These are phyloP conservation scores for Buxus sempervirens DNA, from an alignment of 164 flowering plant genomes.

Conservation along the genomic window DNA sequence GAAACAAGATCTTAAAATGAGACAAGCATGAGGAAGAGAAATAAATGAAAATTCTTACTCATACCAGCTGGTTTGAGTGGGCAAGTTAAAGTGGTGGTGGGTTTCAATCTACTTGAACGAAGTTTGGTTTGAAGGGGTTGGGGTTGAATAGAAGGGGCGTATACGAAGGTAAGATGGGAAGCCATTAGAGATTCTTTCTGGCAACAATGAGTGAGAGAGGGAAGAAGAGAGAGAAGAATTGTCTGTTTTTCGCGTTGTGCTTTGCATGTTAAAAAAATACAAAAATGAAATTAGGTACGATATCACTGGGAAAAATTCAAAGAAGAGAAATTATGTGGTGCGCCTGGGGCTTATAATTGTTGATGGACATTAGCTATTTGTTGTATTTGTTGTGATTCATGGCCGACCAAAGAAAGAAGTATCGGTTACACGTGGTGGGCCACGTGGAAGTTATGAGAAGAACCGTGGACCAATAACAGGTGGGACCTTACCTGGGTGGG, in stretches of 20 bases:
- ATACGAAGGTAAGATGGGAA: constrained; percentile 18
- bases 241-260: too few species aligned
- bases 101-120: constrained; percentile 8
- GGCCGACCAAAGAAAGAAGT: too few species aligned
- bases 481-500: too few species aligned
- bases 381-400: too few species aligned
- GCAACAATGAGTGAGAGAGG: neutral
- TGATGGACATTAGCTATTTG: neutral
- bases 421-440: too few species aligned
- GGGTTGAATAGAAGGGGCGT: constrained; percentile 9
- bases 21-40: neutral
- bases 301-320: too few species aligned
- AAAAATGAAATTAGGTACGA: too few species aligned
- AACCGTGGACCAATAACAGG: too few species aligned
- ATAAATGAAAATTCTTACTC: neutral
- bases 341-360: neutral
- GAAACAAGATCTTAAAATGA: neutral
- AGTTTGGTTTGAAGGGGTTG: constrained; percentile 11
- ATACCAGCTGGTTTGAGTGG: constrained; percentile 7
- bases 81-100: constrained; percentile 4
- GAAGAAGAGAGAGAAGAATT: neutral
- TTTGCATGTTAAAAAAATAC: too few species aligned
- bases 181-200: constrained; percentile 10
- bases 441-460: too few species aligned
- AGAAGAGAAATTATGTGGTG: neutral